Evolutionary conservation across 148 eudicot species (phyloP).

Genomic region (Vaccinium macrocarpon): DNA sequence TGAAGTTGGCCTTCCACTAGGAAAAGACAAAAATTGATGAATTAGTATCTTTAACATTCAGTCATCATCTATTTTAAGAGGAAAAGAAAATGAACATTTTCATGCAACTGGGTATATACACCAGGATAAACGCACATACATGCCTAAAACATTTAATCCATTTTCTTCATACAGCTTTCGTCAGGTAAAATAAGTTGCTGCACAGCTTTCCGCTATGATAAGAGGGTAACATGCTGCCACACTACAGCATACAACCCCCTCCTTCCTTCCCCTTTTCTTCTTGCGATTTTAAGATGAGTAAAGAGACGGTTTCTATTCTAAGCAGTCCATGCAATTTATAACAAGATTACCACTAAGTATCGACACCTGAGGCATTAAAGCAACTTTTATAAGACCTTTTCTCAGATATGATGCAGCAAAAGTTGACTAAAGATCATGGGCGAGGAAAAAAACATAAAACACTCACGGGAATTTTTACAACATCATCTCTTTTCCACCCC

Average conservation of each 20-base stretch:
- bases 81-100: not conserved
- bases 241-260: not conserved
- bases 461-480: constrained; percentile 84
- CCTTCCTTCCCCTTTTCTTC: not conserved
- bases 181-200: not conserved
- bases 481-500: constrained; percentile 83
- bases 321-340: not conserved
- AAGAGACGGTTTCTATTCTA: not conserved
- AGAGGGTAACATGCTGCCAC: not conserved
- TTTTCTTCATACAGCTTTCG: not conserved
- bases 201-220: not conserved
- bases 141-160: not conserved
- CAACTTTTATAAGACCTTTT: not conserved
- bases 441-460: constrained; percentile 11
- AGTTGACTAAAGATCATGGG: not conserved
- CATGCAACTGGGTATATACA: not conserved
- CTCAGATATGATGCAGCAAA: not conserved
- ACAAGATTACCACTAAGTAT: not conserved
- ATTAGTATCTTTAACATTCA: not conserved
- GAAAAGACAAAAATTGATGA: not conserved
- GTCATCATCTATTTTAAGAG: not conserved
- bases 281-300: not conserved
- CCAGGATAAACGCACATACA: not conserved
- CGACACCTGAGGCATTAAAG: not conserved
- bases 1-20: not conserved